Evolutionary conservation across 1,284 basidiomycete species (phyloP), one percentile per base, ranked within the genome.

Genomic region (Anthracocystis setariae): DNA sequence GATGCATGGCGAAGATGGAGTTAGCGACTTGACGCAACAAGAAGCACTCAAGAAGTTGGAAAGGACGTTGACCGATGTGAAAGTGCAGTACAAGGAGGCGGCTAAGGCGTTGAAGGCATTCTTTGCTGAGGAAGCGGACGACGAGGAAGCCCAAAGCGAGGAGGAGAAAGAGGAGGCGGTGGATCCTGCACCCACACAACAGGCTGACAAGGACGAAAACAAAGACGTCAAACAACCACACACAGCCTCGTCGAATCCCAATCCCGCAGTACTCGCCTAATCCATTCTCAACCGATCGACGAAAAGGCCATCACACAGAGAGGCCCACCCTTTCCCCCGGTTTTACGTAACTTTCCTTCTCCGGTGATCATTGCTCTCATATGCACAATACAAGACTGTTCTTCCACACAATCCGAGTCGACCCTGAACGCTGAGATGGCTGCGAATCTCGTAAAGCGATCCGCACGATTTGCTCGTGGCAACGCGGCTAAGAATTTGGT

Each of bases 111-210:
- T 82, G 48, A 81, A 74, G 24, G 81, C 80, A n/a, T 83, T 84
- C 10, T 84, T 82, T 18, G 84, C 83, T 13, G 85, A 82, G 7
- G 83, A 82, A 29, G 82, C 77, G 9, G 83, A 73, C 43, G 84
- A 77, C 59, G 83, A 78, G 55, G 85, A 80, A 21, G 82, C 74
- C 44, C 79, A 75, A 3, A 46, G 47, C 5, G 46, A 29, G 21
- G 40, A 53, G 13, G 27, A 21, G 21, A 38, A 24, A 25, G 29
- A 53, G 15, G 82, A 71, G n/a, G 86, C 8, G 35, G 35, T 37
- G 12, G 15, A 37, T 7, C 13, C 29, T 12, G 12, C 29, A 5
- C 5, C 7, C 29, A 29, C 29, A 23, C 89, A 60, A 86, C 86
- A 57, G 87, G 84, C 69, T 40, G 12, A 90, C 12, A 39, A 37